A percentile compares a stretch with the other conserved stretches of the same genome.
These are phyloP conservation scores for Penicillium sclerotigenum DNA, from an alignment of 2,329 filamentous ascomycete genomes.

Conservation along the genomic window DNA sequence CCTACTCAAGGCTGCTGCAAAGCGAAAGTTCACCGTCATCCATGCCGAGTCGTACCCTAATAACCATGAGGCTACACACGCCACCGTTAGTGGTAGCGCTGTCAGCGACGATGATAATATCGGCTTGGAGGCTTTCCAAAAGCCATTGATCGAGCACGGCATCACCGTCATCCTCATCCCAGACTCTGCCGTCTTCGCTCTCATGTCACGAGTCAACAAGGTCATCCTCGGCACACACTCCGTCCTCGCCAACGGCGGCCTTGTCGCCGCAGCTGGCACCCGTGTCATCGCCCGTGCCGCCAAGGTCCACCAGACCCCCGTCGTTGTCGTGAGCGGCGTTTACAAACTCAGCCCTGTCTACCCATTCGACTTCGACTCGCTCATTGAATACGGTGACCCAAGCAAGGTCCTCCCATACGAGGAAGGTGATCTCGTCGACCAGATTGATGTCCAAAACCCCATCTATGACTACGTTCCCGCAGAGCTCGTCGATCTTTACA, in stretches of 20 bases:
- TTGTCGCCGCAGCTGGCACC: conserved; percentile 81
- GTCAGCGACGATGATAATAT: conserved; percentile 49
- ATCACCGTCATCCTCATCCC: conserved; percentile 80
- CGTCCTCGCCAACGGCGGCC: conserved; percentile 81
- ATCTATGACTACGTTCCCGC: conserved; percentile 79
- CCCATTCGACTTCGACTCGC: conserved; percentile 73
- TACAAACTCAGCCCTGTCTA: conserved; percentile 93
- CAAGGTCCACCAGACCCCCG: conserved; percentile 74
- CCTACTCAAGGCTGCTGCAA: conserved; percentile 78
- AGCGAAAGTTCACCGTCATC: conserved; percentile 88
- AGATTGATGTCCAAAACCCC: conserved; percentile 73
- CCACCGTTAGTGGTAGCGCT: conserved; percentile 56
- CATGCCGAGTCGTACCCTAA: conserved; percentile 73
- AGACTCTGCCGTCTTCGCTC: conserved; percentile 81
- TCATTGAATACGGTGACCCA: conserved; percentile 84
- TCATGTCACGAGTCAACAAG: conserved; percentile 95
- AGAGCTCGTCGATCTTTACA: conserved; percentile 60
- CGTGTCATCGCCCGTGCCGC: conserved; percentile 80
- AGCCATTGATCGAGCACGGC: conserved; percentile 72
- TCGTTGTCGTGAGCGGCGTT: conserved; percentile 84
- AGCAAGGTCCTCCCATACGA: conserved; percentile 72
- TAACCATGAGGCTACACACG: conserved; percentile 62
- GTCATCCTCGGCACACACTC: conserved; percentile 86
- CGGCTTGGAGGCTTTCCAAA: conserved; percentile 60
- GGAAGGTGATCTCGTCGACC: conserved; percentile 74